A percentile compares a stretch with the other conserved stretches of the same genome.
Conservation (phyloP, 331 rosid genomes). For the Stylosanthes scabra region DNA sequence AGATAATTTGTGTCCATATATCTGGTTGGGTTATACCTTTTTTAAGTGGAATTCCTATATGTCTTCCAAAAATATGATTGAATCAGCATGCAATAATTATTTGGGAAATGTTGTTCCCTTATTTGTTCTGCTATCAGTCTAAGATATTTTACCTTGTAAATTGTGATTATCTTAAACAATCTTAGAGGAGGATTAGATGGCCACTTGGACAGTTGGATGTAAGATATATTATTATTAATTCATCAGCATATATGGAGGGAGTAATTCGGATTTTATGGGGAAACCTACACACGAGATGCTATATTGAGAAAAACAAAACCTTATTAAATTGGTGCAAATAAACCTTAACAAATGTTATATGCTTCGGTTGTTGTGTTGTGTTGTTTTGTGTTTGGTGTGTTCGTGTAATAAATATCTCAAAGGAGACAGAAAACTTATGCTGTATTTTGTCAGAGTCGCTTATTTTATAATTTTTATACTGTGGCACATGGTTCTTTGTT, state of each 20-base stretch:
- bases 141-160: not conserved
- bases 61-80: slow-evolving; percentile 10
- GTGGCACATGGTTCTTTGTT: not conserved
- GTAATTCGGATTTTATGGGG: slow-evolving; percentile 2
- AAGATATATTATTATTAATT: not conserved
- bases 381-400: not conserved
- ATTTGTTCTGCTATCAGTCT: not conserved
- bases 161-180: not conserved
- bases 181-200: not conserved
- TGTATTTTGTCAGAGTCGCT: not conserved
- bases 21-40: slow-evolving; percentile 5
- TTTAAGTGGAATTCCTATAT: slow-evolving; percentile 18
- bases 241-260: not conserved
- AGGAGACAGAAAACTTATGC: slow-evolving; percentile 18
- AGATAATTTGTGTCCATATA: not conserved
- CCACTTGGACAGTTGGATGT: too few relatives aligned
- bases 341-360: not conserved
- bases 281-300: slow-evolving; percentile 5
- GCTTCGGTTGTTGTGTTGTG: not conserved
- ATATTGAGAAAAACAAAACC: not conserved
- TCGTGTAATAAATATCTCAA: not conserved
- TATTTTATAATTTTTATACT: slow-evolving; percentile 4
- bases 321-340: not conserved
- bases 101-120: not conserved
- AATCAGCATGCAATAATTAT: not conserved